Conservation (phyloP, 2,329 filamentous ascomycete genomes). For the Aspergillus melleus region DNA sequence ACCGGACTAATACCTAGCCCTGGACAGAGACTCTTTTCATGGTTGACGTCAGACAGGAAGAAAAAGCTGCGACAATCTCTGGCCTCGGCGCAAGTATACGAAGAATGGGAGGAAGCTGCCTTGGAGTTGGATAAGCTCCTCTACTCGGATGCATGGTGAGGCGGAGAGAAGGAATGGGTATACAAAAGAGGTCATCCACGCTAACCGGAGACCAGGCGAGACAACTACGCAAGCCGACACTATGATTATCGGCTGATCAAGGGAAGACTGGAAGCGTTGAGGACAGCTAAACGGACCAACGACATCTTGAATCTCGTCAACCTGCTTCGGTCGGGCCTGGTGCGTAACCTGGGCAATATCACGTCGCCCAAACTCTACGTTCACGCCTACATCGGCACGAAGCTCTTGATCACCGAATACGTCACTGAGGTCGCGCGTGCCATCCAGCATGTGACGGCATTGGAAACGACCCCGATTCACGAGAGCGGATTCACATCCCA, state of each 20-base stretch:
- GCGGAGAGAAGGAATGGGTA: neutral
- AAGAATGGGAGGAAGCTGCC: constrained; percentile 86
- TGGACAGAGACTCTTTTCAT: constrained; percentile 64
- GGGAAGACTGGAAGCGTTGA: constrained; percentile 70
- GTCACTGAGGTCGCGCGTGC: constrained; percentile 80
- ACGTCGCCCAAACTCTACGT: constrained; percentile 79
- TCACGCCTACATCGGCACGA: constrained; percentile 82
- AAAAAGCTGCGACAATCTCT: constrained; percentile 61
- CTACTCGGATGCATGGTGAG: constrained; percentile 77
- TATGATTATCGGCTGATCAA: constrained; percentile 87
- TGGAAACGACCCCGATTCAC: constrained; percentile 59
- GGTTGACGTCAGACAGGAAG: constrained; percentile 65
- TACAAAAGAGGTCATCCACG: neutral
- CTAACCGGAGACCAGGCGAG: constrained; percentile 61
- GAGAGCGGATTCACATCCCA: constrained; percentile 64
- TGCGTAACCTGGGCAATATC: constrained; percentile 91
- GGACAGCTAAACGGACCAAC: constrained; percentile 66
- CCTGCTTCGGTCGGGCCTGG: constrained; percentile 71
- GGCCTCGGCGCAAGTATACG: constrained; percentile 67
- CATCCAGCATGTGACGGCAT: constrained; percentile 70
- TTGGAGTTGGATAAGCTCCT: constrained; percentile 77
- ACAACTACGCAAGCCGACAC: constrained; percentile 74
- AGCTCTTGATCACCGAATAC: constrained; percentile 88
- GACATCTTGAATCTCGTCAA: constrained; percentile 76
- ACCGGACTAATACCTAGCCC: neutral